Percentiles rank a stretch among this genome's conserved stretches.
phyloP scores from a whole-genome alignment of 163 green algal species.

The Chlorella variabilis region DNA sequence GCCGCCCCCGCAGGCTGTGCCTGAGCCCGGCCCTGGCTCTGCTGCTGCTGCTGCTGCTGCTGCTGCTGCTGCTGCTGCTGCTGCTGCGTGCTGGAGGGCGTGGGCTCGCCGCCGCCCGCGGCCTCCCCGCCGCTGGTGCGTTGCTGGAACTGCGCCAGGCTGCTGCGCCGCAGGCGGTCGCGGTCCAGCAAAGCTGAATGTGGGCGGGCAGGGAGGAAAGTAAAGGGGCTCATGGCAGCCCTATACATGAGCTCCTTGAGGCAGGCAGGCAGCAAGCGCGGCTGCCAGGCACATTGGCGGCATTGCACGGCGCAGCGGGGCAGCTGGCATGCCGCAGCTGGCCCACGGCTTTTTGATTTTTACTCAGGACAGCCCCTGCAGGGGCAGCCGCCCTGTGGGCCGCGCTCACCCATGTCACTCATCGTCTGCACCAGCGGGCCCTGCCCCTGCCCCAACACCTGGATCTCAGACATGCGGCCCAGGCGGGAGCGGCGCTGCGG shows the following conservation, averaged over 20 bases:
- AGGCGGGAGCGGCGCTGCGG: slow-evolving; percentile 20
- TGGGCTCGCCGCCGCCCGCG: background rate
- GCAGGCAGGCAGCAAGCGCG: too few relatives aligned
- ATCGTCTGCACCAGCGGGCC: background rate
- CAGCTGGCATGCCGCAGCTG: too few relatives aligned
- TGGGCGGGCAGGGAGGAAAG: too few relatives aligned
- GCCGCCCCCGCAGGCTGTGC: background rate
- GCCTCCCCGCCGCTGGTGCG: background rate
- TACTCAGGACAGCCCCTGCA: too few relatives aligned
- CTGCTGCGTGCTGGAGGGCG: background rate
- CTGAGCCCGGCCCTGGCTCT: background rate
- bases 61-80: background rate
- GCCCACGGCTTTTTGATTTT: too few relatives aligned
- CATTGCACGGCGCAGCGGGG: too few relatives aligned
- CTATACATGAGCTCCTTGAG: too few relatives aligned
- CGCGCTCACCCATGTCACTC: too few relatives aligned
- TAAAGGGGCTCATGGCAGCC: too few relatives aligned
- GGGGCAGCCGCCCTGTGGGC: too few relatives aligned
- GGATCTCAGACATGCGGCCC: slow-evolving; percentile 16
- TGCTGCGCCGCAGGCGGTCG: background rate
- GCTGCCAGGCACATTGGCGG: too few relatives aligned
- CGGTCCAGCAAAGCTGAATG: background rate
- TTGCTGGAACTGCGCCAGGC: slow-evolving; percentile 8
- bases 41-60: background rate
- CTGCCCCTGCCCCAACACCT: background rate